Evolutionary conservation across 768 basidiomycete species (phyloP).

Genomic region (Strobilomyces dryophilus): DNA sequence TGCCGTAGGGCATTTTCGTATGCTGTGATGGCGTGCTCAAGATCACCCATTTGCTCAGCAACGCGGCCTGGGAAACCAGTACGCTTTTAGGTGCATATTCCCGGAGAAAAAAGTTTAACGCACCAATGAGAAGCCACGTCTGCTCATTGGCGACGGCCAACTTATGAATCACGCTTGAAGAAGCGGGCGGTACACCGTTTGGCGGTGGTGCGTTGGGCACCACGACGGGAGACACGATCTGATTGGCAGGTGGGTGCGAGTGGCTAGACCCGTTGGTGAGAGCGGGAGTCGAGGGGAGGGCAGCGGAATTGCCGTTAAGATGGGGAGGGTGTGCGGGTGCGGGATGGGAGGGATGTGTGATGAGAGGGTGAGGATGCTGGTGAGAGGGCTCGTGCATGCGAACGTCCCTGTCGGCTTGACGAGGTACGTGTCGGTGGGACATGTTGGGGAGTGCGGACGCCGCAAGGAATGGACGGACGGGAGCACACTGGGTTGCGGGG

Average conservation of each 20-base stretch:
- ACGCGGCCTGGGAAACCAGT: conserved; percentile 66
- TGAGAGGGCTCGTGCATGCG: conserved; percentile 57
- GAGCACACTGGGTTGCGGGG: conserved; percentile 24
- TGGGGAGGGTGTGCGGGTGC: conserved; percentile 37
- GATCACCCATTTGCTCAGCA: conserved; percentile 92
- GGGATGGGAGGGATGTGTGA: conserved; percentile 40
- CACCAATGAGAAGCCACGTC: conserved; percentile 93
- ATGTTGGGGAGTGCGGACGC: conserved; percentile 32
- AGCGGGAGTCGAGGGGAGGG: conserved; percentile 44
- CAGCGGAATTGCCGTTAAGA: conserved; percentile 45
- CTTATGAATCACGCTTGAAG: conserved; percentile 59
- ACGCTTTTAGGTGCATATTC: conserved; percentile 13
- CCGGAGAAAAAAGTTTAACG: conserved; percentile 3
- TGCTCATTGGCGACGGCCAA: conserved; percentile 86
- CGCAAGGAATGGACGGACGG: conserved; percentile 13
- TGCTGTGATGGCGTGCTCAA: conserved; percentile 86
- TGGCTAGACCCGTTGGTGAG: conserved; percentile 42
- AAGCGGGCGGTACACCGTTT: conserved; percentile 20
- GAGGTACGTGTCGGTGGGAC: conserved; percentile 60
- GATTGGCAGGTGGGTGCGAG: conserved; percentile 31
- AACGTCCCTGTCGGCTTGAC: conserved; percentile 56
- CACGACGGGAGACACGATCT: conserved; percentile 47
- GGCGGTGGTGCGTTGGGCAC: conserved; percentile 31
- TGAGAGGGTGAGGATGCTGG: conserved; percentile 39
- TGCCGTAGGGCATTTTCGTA: conserved; percentile 96